These are phyloP conservation scores for Candida manassasensis DNA, from an alignment of 805 yeast genomes.

Conservation along the genomic window DNA sequence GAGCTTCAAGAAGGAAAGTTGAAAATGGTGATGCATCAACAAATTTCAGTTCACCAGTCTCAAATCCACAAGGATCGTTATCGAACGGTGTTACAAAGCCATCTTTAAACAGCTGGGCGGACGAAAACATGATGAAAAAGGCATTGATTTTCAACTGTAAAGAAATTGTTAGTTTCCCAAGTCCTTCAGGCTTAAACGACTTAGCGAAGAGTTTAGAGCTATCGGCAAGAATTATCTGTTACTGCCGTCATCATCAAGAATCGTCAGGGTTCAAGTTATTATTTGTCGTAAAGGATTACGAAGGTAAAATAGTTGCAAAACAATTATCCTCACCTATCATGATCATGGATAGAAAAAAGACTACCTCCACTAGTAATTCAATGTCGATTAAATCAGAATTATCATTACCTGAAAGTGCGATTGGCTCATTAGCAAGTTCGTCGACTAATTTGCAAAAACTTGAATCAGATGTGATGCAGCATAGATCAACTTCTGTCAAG, in stretches of 20 bases:
- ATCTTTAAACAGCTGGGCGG: slow-evolving; percentile 69
- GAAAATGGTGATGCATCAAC: slow-evolving; percentile 30
- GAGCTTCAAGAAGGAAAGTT: slow-evolving; percentile 88
- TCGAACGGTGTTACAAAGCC: slow-evolving; percentile 36
- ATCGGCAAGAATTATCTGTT: slow-evolving; percentile 81
- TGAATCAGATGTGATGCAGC: slow-evolving; percentile 6
- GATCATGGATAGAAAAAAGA: slow-evolving; percentile 92
- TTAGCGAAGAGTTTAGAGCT: slow-evolving; percentile 41
- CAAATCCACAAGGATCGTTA: slow-evolving; percentile 8
- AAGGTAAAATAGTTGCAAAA: slow-evolving; percentile 65
- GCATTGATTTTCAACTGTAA: slow-evolving; percentile 90
- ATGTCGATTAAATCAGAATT: slow-evolving; percentile 8
- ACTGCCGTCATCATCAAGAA: slow-evolving; percentile 93
- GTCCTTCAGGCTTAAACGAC: slow-evolving; percentile 43
- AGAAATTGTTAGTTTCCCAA: slow-evolving; percentile 73
- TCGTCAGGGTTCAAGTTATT: slow-evolving; percentile 76
- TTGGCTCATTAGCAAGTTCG: slow-evolving; percentile 16
- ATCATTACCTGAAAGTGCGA: slow-evolving; percentile 10
- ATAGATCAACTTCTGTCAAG: slow-evolving; percentile 5
- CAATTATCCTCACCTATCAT: slow-evolving; percentile 69
- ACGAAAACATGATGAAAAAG: slow-evolving; percentile 65
- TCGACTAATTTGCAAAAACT: slow-evolving; percentile 16
- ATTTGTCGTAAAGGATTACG: slow-evolving; percentile 58
- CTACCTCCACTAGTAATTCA: slow-evolving; percentile 21
- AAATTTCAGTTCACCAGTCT: slow-evolving; percentile 3